phyloP scores from a whole-genome alignment of 1,139 yeast species.

The Suhomyces guaymorum region DNA sequence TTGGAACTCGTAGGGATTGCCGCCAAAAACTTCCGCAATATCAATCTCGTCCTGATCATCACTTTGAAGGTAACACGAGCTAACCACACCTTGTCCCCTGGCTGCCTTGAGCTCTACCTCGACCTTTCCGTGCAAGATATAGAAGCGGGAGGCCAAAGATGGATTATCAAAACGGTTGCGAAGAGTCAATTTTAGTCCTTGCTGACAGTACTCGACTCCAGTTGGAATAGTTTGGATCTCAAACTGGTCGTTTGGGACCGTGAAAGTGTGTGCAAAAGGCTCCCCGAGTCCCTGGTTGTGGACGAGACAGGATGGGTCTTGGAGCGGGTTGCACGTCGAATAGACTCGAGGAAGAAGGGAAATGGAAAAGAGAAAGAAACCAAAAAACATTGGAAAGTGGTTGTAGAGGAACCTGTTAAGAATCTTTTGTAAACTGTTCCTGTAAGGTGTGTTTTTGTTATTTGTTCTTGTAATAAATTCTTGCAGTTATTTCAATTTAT shows the following conservation, averaged over 20 bases:
- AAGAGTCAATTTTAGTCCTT: slow-evolving; percentile 20
- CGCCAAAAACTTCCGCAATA: slow-evolving; percentile 46
- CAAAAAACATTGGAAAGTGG: too few species aligned
- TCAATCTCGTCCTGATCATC: slow-evolving; percentile 53
- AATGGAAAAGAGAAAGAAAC: not conserved
- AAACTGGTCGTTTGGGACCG: slow-evolving; percentile 6
- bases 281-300: slow-evolving; percentile 13
- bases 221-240: not conserved
- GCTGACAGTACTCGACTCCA: slow-evolving; percentile 3
- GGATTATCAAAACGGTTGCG: slow-evolving; percentile 41
- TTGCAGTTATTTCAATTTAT: too few species aligned
- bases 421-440: too few species aligned
- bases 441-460: too few species aligned
- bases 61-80: slow-evolving; percentile 47
- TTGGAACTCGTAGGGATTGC: slow-evolving; percentile 35
- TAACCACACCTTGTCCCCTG: slow-evolving; percentile 43
- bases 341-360: not conserved
- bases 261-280: slow-evolving; percentile 10
- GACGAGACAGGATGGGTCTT: slow-evolving; percentile 25
- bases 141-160: slow-evolving; percentile 35
- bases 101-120: slow-evolving; percentile 43
- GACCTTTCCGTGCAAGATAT: slow-evolving; percentile 44
- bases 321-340: slow-evolving; percentile 27
- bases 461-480: too few species aligned
- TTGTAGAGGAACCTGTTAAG: too few species aligned